These are phyloP conservation scores for Globisporangium viniferum DNA, from an alignment of 352 stramenopile genomes.

Conservation along the genomic window DNA sequence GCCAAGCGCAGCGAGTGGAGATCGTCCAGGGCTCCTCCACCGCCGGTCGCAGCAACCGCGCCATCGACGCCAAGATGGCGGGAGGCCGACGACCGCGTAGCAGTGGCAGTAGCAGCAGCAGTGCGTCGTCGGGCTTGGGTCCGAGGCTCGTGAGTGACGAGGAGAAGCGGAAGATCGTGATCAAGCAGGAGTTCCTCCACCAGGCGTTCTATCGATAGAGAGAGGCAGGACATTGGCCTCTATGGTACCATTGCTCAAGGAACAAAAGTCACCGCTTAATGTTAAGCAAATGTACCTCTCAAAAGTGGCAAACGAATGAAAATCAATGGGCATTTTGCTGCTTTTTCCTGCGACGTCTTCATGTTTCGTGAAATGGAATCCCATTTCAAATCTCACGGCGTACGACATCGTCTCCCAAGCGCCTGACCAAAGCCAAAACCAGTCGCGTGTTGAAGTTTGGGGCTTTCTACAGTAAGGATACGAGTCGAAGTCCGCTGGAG, in stretches of 20 bases:
- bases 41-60: constrained; percentile 5
- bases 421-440: no score
- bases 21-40: constrained; percentile 1
- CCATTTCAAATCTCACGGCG: no score
- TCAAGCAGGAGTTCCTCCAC: constrained; percentile 17
- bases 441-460: no score
- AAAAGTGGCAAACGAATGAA: no score
- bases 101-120: background rate
- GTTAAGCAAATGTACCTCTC: background rate
- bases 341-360: no score
- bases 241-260: background rate
- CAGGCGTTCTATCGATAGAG: constrained; percentile 13
- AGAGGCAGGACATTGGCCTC: background rate
- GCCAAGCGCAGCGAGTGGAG: background rate
- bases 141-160: constrained; percentile 9
- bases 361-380: no score
- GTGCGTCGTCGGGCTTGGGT: background rate
- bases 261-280: no score
- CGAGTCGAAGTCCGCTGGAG: no score
- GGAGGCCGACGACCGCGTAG: background rate
- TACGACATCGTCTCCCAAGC: no score
- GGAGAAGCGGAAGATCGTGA: constrained; percentile 16
- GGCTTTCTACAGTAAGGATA: no score
- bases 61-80: constrained; percentile 1
- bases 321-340: no score